Evolutionary conservation across 495 filamentous ascomycete species (phyloP).

Genomic region (Talaromyces liani): DNA sequence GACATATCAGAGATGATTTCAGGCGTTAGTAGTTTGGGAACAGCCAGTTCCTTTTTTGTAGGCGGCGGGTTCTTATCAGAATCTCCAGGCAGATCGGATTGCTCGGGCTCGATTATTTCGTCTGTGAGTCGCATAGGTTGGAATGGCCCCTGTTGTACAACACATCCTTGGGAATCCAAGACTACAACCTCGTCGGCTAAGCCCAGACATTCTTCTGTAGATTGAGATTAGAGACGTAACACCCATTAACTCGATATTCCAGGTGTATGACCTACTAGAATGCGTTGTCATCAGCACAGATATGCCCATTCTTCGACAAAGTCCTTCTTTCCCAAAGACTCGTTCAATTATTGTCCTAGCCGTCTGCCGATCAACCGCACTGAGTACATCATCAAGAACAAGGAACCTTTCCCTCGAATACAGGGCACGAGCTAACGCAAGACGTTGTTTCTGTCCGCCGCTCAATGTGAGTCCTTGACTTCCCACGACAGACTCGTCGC

Average conservation of each 20-base stretch:
- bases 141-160: background rate
- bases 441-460: constrained; percentile 45
- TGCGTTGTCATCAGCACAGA: constrained; percentile 8
- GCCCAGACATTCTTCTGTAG: background rate
- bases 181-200: background rate
- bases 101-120: background rate
- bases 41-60: background rate
- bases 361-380: constrained; percentile 45
- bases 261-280: background rate
- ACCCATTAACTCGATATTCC: no score
- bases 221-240: background rate
- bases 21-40: background rate
- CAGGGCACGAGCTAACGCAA: constrained; percentile 54
- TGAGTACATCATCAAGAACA: constrained; percentile 67
- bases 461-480: constrained; percentile 39
- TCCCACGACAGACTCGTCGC: constrained; percentile 32
- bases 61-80: background rate
- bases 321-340: constrained; percentile 9
- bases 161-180: background rate
- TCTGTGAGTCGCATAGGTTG: background rate
- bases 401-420: constrained; percentile 61
- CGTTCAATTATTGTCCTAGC: background rate
- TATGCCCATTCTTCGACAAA: constrained; percentile 10
- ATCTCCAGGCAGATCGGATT: background rate
- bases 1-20: constrained; percentile 14